phyloP scores from a whole-genome alignment of 169 alveolate species.

The Neospora caninum region DNA sequence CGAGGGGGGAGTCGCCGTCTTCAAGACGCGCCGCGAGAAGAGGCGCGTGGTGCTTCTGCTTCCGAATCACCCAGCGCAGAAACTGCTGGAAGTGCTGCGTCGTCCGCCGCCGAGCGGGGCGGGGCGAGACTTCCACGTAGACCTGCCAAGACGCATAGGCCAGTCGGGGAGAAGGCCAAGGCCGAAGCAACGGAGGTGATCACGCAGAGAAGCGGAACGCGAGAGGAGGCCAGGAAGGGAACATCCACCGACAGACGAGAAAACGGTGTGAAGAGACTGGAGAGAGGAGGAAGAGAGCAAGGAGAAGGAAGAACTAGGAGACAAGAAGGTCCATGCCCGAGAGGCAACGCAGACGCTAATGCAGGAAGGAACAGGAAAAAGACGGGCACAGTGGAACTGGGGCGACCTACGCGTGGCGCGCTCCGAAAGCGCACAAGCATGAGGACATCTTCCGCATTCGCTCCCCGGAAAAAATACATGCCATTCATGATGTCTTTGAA shows the following conservation, averaged over 20 bases:
- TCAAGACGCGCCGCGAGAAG: not conserved
- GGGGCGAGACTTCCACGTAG: not conserved
- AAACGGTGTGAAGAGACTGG: not conserved
- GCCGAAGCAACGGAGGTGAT: too few species aligned
- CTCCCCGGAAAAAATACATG: not conserved
- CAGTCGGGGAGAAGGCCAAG: too few species aligned
- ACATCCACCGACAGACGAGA: too few species aligned
- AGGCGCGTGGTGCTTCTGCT: not conserved
- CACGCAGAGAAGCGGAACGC: too few species aligned
- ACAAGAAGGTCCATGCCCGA: not conserved
- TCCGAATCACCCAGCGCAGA: not conserved
- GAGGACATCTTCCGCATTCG: not conserved
- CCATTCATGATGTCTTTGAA: not conserved
- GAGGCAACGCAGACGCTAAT: not conserved
- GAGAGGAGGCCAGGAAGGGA: too few species aligned
- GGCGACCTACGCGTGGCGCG: not conserved
- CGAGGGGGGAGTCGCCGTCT: not conserved
- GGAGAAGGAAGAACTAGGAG: not conserved
- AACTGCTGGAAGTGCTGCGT: not conserved
- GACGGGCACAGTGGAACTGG: not conserved
- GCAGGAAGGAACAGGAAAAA: not conserved
- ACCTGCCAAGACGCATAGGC: constrained; percentile 1
- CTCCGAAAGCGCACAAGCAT: constrained; percentile 9
- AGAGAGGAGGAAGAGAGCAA: not conserved
- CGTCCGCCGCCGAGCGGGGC: not conserved